Conservation (phyloP, 345 rosid species). For the Populus alba region DNA sequence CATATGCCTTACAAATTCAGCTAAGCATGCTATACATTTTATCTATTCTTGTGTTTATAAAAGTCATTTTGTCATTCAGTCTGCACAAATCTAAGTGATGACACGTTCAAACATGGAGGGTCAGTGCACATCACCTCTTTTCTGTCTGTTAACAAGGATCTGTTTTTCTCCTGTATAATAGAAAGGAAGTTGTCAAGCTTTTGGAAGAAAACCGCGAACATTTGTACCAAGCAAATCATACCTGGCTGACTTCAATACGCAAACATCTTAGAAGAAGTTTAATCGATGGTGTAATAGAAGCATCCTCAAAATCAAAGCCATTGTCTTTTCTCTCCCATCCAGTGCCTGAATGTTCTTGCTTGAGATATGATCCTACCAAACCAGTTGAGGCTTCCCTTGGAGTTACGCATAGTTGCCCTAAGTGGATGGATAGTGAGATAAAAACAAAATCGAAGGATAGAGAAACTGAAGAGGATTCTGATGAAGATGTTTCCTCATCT, state of each 20-base stretch:
- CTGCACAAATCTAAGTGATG: background rate
- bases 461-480: conserved; percentile 77
- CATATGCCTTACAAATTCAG: too few relatives aligned
- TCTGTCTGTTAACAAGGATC: background rate
- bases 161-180: conserved; percentile 19
- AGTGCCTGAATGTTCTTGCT: conserved; percentile 86
- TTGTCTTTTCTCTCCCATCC: conserved; percentile 76
- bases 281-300: conserved; percentile 60
- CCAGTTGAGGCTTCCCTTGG: conserved; percentile 52
- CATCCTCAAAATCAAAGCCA: conserved; percentile 53
- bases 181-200: conserved; percentile 65
- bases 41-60: background rate
- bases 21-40: background rate
- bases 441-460: conserved; percentile 45
- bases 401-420: conserved; percentile 59
- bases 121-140: background rate
- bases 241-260: conserved; percentile 75
- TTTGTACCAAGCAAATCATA: conserved; percentile 71
- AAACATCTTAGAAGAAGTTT: conserved; percentile 65
- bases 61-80: background rate
- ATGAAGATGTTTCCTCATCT: conserved; percentile 63
- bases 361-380: conserved; percentile 22
- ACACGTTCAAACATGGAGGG: background rate
- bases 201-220: conserved; percentile 63
- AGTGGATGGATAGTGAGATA: conserved; percentile 57